Evolutionary conservation across 2,329 filamentous ascomycete genomes (phyloP).

Genomic region (Peltaster fructicola): DNA sequence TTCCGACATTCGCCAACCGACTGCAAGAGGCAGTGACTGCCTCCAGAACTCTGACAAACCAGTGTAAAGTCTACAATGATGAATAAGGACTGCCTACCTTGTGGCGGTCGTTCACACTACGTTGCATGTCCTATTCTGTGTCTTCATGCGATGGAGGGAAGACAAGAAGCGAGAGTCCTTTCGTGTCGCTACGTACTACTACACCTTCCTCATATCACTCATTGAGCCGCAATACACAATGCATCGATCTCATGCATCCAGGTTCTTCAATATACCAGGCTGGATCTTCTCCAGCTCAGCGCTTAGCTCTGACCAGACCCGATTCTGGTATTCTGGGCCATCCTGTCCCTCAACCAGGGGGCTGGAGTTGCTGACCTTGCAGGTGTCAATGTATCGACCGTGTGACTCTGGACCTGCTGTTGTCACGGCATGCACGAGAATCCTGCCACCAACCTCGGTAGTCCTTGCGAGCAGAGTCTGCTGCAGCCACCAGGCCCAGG

Average conservation of each 20-base stretch:
- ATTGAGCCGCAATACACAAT: background rate
- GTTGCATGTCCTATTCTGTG: too few relatives aligned
- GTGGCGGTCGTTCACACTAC: too few relatives aligned
- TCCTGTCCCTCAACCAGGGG: conserved; percentile 20
- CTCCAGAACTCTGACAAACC: too few relatives aligned
- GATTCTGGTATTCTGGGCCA: conserved; percentile 19
- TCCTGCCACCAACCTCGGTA: conserved; percentile 24
- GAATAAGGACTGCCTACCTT: too few relatives aligned
- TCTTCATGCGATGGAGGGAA: too few relatives aligned
- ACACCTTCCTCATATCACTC: too few relatives aligned
- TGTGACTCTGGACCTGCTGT: conserved; percentile 4
- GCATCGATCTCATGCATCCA: conserved; percentile 4
- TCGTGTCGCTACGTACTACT: too few relatives aligned
- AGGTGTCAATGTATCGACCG: conserved; percentile 4
- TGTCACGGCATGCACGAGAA: conserved; percentile 22
- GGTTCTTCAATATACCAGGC: conserved; percentile 14
- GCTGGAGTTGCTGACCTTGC: conserved; percentile 9
- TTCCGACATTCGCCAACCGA: too few relatives aligned
- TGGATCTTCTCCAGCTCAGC: conserved; percentile 22
- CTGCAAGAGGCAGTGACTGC: too few relatives aligned
- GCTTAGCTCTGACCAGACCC: conserved; percentile 24
- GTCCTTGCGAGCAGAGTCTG: conserved; percentile 17
- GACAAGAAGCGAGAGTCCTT: too few relatives aligned
- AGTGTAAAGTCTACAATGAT: too few relatives aligned
- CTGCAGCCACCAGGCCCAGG: conserved; percentile 5